Conservation (phyloP, 1,284 basidiomycete genomes). For the Anthracocystis setariae region DNA sequence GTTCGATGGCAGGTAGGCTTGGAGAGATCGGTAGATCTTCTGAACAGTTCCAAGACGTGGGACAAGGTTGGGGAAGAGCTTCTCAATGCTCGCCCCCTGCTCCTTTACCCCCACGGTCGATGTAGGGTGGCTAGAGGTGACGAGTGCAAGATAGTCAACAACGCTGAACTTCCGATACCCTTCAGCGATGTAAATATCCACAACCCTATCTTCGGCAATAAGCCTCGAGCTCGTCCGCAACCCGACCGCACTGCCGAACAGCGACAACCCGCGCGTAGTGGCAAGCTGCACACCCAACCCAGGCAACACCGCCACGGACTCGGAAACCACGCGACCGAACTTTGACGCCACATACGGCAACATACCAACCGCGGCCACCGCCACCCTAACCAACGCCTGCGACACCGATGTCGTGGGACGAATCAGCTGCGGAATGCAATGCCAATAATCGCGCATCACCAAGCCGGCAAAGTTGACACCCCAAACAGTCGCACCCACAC, state of each 20-base stretch:
- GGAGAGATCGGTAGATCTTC: constrained; percentile 31
- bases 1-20: constrained; percentile 20
- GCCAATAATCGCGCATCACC: constrained; percentile 14
- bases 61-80: constrained; percentile 33
- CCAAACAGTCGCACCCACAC: constrained; percentile 6
- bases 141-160: constrained; percentile 54
- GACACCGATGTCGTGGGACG: neutral
- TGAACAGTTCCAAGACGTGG: constrained; percentile 39
- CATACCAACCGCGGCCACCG: constrained; percentile 4
- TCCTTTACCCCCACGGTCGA: neutral
- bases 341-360: constrained; percentile 25
- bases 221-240: constrained; percentile 8
- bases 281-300: constrained; percentile 55
- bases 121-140: constrained; percentile 1
- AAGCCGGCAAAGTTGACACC: constrained; percentile 6
- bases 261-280: constrained; percentile 39
- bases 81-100: constrained; percentile 10
- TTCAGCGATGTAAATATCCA: constrained; percentile 58
- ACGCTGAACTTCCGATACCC: constrained; percentile 50
- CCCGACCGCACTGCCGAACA: neutral
- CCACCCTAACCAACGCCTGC: neutral
- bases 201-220: constrained; percentile 53
- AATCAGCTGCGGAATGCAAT: constrained; percentile 23
- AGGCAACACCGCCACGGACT: constrained; percentile 46
- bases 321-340: constrained; percentile 21